Evolutionary conservation across 768 basidiomycete species (phyloP).

Genomic region (Cystobasidium tubakii): DNA sequence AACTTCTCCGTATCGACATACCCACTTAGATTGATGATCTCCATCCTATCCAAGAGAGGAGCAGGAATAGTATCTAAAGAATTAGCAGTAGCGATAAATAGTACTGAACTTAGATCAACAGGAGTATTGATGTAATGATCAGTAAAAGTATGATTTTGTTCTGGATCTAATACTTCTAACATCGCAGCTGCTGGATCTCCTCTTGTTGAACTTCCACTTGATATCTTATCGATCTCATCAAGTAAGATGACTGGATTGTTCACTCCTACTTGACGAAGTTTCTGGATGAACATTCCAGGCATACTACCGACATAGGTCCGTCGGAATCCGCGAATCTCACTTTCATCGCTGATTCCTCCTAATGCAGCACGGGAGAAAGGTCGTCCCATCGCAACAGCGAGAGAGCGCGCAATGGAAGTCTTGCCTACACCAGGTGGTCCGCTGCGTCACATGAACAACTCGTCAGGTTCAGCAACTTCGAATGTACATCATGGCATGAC

Average conservation of each 20-base stretch:
- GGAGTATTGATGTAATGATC: conserved; percentile 72
- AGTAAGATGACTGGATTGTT: conserved; percentile 73
- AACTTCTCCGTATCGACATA: conserved; percentile 70
- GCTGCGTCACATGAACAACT: conserved; percentile 57
- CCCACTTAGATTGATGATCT: conserved; percentile 72
- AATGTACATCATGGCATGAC: conserved; percentile 63
- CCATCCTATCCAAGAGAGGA: conserved; percentile 82
- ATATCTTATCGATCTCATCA: conserved; percentile 87
- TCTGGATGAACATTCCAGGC: conserved; percentile 58
- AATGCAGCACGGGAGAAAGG: conserved; percentile 89
- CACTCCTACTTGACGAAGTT: conserved; percentile 73
- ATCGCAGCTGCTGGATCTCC: conserved; percentile 87
- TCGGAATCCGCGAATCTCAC: conserved; percentile 68
- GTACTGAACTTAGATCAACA: conserved; percentile 50
- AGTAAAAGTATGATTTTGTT: conserved; percentile 51
- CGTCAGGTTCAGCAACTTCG: conserved; percentile 30
- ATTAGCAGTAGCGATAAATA: conserved; percentile 91
- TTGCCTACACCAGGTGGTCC: conserved; percentile 89
- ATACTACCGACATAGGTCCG: conserved; percentile 66
- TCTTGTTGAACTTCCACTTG: conserved; percentile 52
- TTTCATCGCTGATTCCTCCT: conserved; percentile 89
- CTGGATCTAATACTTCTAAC: conserved; percentile 72
- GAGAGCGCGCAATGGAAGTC: conserved; percentile 80
- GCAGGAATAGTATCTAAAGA: conserved; percentile 79
- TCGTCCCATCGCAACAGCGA: conserved; percentile 72